These are phyloP conservation scores for Houttuynia cordata DNA, from an alignment of 164 flowering plant species.

Conservation along the genomic window DNA sequence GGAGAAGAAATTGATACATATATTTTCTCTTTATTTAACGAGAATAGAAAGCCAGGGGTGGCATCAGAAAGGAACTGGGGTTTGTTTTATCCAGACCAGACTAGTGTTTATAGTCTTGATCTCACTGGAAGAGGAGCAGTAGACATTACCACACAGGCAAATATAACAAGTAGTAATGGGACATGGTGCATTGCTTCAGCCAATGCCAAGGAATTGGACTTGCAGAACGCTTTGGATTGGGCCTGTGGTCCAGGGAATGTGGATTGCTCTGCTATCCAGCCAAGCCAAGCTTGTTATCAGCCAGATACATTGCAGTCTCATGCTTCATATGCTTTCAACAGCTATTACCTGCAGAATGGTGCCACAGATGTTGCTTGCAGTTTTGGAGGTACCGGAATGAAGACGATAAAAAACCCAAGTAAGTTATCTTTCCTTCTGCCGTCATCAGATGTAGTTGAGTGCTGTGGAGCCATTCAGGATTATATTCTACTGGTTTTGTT, in stretches of 20 bases:
- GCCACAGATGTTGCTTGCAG: constrained; percentile 77
- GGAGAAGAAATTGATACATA: constrained; percentile 70
- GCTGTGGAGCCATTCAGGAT: no score
- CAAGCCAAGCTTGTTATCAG: constrained; percentile 89
- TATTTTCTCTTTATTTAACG: constrained; percentile 86
- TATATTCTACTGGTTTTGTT: no score
- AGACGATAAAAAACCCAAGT: constrained; percentile 80
- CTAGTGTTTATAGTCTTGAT: constrained; percentile 75
- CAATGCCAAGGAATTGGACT: constrained; percentile 52
- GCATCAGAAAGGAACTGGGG: constrained; percentile 99
- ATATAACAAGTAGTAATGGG: constrained; percentile 36
- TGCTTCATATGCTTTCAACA: constrained; percentile 88
- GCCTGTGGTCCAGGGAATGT: constrained; percentile 93
- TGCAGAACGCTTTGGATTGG: constrained; percentile 82
- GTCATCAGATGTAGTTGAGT: no score
- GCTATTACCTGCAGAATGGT: constrained; percentile 90
- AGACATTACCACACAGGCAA: constrained; percentile 26
- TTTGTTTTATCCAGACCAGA: constrained; percentile 79
- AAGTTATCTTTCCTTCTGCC: constrained; percentile 13
- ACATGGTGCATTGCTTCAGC: constrained; percentile 85
- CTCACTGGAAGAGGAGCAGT: constrained; percentile 53
- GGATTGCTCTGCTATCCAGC: constrained; percentile 90
- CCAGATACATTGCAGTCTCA: constrained; percentile 77
- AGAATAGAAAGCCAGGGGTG: constrained; percentile 86
- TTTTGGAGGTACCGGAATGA: constrained; percentile 83